Conservation (phyloP, 495 filamentous ascomycete species). For the Penicillium cosmopolitanum region DNA sequence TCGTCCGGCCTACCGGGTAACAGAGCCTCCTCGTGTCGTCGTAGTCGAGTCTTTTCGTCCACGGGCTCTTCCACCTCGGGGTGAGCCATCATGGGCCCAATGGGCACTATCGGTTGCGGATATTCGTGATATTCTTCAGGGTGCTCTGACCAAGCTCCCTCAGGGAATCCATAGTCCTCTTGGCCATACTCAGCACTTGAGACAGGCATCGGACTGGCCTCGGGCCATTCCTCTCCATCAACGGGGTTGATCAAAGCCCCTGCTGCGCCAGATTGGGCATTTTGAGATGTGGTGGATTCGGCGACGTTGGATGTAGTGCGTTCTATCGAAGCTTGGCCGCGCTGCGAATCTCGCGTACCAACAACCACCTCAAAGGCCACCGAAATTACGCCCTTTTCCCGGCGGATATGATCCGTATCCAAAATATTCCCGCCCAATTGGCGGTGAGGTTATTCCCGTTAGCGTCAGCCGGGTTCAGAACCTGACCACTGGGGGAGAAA, state of each 20-base stretch:
- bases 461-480: constrained; percentile 46
- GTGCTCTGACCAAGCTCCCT: constrained; percentile 40
- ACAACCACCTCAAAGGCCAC: constrained; percentile 83
- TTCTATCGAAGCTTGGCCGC: constrained; percentile 53
- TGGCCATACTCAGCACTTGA: constrained; percentile 33
- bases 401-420: constrained; percentile 84
- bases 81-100: constrained; percentile 48
- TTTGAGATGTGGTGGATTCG: constrained; percentile 25
- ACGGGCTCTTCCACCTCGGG: constrained; percentile 60
- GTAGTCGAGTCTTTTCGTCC: constrained; percentile 71
- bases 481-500: constrained; percentile 52
- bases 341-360: constrained; percentile 80
- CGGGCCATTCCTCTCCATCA: constrained; percentile 36
- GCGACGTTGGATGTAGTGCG: constrained; percentile 30
- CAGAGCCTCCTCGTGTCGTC: constrained; percentile 67
- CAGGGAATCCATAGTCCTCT: constrained; percentile 41
- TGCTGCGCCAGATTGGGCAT: constrained; percentile 7
- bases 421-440: constrained; percentile 76
- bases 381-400: constrained; percentile 85
- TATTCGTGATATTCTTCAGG: constrained; percentile 28
- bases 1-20: constrained; percentile 68
- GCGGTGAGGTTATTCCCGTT: constrained; percentile 43
- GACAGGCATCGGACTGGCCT: constrained; percentile 30
- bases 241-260: constrained; percentile 18
- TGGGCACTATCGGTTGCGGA: constrained; percentile 30